A percentile compares a stretch with the other conserved stretches of the same genome.
Evolutionary conservation across 495 filamentous ascomycete species (phyloP).

Genomic region (Tuber indicum): DNA sequence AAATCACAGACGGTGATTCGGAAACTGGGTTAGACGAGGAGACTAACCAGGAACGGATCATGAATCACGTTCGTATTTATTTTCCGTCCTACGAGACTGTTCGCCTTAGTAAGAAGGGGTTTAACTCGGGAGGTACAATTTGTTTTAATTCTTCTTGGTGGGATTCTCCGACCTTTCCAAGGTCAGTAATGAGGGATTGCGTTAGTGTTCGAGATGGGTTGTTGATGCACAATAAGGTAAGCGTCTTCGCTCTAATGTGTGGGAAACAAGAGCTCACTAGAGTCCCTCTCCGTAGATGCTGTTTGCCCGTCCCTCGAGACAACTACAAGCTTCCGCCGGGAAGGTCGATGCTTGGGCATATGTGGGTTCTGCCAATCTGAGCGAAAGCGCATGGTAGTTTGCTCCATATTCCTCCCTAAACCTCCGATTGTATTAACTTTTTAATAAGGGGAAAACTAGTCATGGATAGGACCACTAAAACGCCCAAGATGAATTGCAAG

Average conservation of each 20-base stretch:
- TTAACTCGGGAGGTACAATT: constrained; percentile 66
- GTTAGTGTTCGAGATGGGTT: constrained; percentile 58
- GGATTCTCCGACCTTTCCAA: constrained; percentile 59
- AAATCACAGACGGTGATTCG: constrained; percentile 42
- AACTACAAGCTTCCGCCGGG: constrained; percentile 14
- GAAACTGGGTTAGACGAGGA: constrained; percentile 37
- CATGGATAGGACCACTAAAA: constrained; percentile 57
- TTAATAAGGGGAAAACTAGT: constrained; percentile 55
- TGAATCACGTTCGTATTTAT: constrained; percentile 61
- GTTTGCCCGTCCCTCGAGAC: constrained; percentile 53
- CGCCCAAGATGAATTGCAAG: constrained; percentile 68
- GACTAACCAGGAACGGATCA: constrained; percentile 44
- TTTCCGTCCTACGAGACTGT: constrained; percentile 79
- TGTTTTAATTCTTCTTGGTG: constrained; percentile 68
- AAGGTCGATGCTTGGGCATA: constrained; percentile 63
- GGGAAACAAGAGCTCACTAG: not conserved
- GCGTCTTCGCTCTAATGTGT: not conserved
- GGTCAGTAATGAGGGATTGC: constrained; percentile 65
- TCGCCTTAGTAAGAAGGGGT: constrained; percentile 53
- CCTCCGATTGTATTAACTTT: constrained; percentile 4
- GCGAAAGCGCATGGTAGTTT: constrained; percentile 82
- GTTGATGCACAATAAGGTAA: constrained; percentile 81
- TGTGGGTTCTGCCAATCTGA: constrained; percentile 85
- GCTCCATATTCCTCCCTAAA: not conserved
- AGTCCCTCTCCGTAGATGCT: constrained; percentile 49